These are phyloP conservation scores for Zygosaccharomyces pseudobailii DNA, from an alignment of 1,139 yeast genomes.

Conservation along the genomic window DNA sequence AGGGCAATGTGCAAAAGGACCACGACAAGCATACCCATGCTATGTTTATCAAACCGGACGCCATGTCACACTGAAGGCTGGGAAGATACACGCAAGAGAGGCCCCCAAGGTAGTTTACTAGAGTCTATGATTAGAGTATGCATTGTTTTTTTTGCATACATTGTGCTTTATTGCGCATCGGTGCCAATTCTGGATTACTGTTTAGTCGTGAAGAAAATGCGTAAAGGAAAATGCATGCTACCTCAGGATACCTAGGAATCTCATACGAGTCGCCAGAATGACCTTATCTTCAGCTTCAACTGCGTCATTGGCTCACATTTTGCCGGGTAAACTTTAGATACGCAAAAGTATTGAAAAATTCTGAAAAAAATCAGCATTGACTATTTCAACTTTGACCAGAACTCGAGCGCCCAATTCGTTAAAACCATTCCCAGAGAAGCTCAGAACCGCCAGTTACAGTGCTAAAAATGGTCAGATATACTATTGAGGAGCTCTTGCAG, in stretches of 20 bases:
- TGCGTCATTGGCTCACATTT: neutral
- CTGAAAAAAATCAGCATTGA: neutral
- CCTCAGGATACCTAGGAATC: neutral
- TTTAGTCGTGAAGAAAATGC: too few species aligned
- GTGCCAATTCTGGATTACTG: too few species aligned
- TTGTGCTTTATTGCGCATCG: too few species aligned
- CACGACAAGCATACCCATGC: too few species aligned
- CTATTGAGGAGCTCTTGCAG: conserved; percentile 63
- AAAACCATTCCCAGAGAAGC: neutral
- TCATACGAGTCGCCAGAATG: neutral
- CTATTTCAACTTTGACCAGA: neutral
- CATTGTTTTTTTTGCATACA: too few species aligned
- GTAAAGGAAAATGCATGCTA: too few species aligned
- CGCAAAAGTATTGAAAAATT: neutral
- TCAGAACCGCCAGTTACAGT: neutral
- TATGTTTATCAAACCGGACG: too few species aligned
- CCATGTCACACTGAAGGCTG: too few species aligned
- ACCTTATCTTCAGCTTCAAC: neutral
- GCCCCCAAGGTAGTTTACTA: too few species aligned
- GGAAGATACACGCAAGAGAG: too few species aligned
- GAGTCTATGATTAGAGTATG: too few species aligned
- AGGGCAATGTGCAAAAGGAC: too few species aligned
- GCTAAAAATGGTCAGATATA: conserved; percentile 53
- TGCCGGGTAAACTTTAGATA: neutral
- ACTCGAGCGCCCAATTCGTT: neutral